Evolutionary conservation across 1,284 basidiomycete genomes (phyloP), one percentile per base, ranked within the genome.

Genomic region (Gymnopus androsaceus): DNA sequence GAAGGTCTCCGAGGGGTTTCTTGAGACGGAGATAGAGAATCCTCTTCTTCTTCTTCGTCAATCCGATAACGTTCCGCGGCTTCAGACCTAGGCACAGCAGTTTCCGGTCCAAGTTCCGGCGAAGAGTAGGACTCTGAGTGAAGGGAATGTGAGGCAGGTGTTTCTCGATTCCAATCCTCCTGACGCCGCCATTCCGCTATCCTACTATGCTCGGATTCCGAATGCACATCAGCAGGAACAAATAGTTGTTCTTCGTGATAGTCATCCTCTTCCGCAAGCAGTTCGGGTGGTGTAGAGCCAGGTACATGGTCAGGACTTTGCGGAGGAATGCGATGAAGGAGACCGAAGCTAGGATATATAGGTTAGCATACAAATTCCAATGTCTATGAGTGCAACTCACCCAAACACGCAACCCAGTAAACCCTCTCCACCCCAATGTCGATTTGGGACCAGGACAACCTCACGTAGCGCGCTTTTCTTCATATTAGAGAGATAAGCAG

Each of bases 351-450:
- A 59, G 33, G 58, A 17, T 47, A 38, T 30, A 52, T 38, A 55
- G 38, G 57, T 28, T 44, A 50, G 25, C 53, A 55, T 23, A 23
- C 54, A 40, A 47, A 50, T 31, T n/a, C 54, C n/a, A n/a, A n/a
- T n/a, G 44, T 31, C 40, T 28, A 45, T 17, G 27, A 33, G 11
- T 21, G 23, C 53, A 49, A 74, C 89, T 61, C 66, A 93, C 90
- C 93, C 95, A 58, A 97, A 95, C 28, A 96, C 90, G 65, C 95
- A 97, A 47, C 95, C 95, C 17, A 98, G 76, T 28, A 98, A 78
- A 0, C 95, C 95, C 67, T 95, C 94, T 8, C 95, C 95, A 45
- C 94, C 95, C 95, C 95, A 98, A 63, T 95, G 91, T 55, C 93
- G 82, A 69, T 97, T 98, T 8, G 95, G 95, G 41, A 97, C 92